Base-by-base conservation (phyloP, 345 rosid genomes). In the Eucalyptus caleyi region DNA sequence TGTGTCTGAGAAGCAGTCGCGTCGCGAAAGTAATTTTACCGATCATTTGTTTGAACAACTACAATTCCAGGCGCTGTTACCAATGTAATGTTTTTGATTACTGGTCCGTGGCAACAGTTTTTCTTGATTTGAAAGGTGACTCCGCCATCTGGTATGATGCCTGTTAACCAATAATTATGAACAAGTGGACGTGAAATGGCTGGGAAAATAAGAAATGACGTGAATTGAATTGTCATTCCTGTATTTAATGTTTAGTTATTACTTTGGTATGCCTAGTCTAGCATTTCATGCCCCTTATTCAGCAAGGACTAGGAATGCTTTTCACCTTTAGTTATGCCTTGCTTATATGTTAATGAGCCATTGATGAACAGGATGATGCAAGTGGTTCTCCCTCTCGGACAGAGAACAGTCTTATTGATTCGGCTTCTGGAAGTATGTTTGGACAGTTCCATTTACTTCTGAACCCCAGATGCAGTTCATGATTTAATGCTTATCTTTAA, bases 381-480 rank as follows among this genome's bases (percentile, higher is more conserved):
- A 92, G 88, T 88, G 54, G 89, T 87, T 92, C 93, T 27, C 86
- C 90, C 87, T 88, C 94, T 18, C 95, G 86, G 90, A 69, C 91
- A 87, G 96, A 94, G 50, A 97, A 95, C 87, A 93, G 96, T 88
- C 89, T 89, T 87, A 53, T 50, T 34, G 95, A 93, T 90, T 80
- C 94, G 50, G 92, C 99, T 85, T 44, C 97, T 88, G 94, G 99
- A 96, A 98, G 99, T 98, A 95, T 91, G 94, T 45, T 16, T 90
- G 32, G 16, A n/a, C 12, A 89, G 62, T 45, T 8, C 26, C 86
- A 50, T 59, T 86, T 34, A 89, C 67, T 89, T 40, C 51, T 92
- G 88, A 54, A 62, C 80, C 87, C 23, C 86, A 69, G 42, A 69
- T 69, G 81, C 42, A 69, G 24, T 69, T 69, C 81, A 16, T 69